Evolutionary conservation across 176 grass and related monocot genomes (phyloP).

Genomic region (Lolium rigidum): DNA sequence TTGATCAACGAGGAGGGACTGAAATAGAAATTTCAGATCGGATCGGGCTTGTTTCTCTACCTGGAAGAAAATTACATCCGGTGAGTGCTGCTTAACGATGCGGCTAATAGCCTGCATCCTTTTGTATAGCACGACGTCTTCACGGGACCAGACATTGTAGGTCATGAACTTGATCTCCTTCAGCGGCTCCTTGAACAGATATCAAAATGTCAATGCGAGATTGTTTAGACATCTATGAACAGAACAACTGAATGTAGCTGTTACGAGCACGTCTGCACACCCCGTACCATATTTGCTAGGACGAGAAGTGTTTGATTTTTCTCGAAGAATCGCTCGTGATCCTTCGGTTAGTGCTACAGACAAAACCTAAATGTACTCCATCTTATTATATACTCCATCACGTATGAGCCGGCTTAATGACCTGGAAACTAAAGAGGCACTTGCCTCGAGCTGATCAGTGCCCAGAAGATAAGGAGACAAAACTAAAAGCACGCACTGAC

Average conservation of each 20-base stretch:
- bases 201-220: neutral
- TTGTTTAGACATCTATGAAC: neutral
- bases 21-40: neutral
- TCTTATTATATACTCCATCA: neutral
- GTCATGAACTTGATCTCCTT: slow-evolving; percentile 41
- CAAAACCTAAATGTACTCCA: neutral
- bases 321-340: neutral
- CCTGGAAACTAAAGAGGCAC: neutral
- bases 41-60: neutral
- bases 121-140: slow-evolving; percentile 20
- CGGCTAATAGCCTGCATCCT: neutral
- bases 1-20: neutral
- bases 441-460: neutral
- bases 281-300: neutral
- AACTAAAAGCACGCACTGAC: neutral
- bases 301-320: neutral
- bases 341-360: neutral
- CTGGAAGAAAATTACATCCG: slow-evolving; percentile 43
- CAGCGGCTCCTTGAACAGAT: neutral
- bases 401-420: neutral
- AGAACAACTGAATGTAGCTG: neutral
- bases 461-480: neutral
- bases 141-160: slow-evolving; percentile 40
- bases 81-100: neutral
- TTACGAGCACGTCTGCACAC: neutral